Evolutionary conservation across 768 basidiomycete species (phyloP).

Genomic region (Amanita pallidorosea): DNA sequence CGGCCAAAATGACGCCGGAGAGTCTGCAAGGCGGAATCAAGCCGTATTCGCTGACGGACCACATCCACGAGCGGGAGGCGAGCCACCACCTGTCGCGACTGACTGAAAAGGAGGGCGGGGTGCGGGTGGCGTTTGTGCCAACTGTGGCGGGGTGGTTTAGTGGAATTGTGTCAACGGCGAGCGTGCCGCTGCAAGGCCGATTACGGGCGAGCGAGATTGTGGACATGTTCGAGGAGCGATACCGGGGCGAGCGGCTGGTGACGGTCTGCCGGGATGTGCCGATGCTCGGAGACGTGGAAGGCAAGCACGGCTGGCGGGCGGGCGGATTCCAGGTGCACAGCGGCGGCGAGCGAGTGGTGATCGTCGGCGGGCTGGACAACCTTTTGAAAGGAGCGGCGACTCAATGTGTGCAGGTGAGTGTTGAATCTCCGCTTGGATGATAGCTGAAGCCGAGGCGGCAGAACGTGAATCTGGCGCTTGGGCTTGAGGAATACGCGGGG

Average conservation of each 20-base stretch:
- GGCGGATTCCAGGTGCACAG: slow-evolving; percentile 94
- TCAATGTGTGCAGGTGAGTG: slow-evolving; percentile 62
- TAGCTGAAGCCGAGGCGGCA: slow-evolving; percentile 15
- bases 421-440: neutral
- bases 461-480: slow-evolving; percentile 57
- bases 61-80: slow-evolving; percentile 98
- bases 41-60: slow-evolving; percentile 89
- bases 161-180: slow-evolving; percentile 84
- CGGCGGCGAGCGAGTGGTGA: slow-evolving; percentile 80
- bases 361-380: slow-evolving; percentile 96
- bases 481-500: slow-evolving; percentile 39
- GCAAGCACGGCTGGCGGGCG: slow-evolving; percentile 80
- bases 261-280: slow-evolving; percentile 61
- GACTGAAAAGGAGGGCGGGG: slow-evolving; percentile 17
- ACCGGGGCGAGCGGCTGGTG: slow-evolving; percentile 66
- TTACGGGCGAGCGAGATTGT: slow-evolving; percentile 66
- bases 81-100: slow-evolving; percentile 69
- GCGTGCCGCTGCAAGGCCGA: slow-evolving; percentile 62
- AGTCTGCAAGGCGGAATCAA: slow-evolving; percentile 66
- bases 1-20: slow-evolving; percentile 75
- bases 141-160: slow-evolving; percentile 91
- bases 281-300: slow-evolving; percentile 61
- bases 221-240: slow-evolving; percentile 67
- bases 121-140: slow-evolving; percentile 80
- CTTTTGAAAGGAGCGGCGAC: slow-evolving; percentile 96